These are phyloP conservation scores for Suillus subluteus DNA, from an alignment of 768 basidiomycete genomes.

Conservation along the genomic window DNA sequence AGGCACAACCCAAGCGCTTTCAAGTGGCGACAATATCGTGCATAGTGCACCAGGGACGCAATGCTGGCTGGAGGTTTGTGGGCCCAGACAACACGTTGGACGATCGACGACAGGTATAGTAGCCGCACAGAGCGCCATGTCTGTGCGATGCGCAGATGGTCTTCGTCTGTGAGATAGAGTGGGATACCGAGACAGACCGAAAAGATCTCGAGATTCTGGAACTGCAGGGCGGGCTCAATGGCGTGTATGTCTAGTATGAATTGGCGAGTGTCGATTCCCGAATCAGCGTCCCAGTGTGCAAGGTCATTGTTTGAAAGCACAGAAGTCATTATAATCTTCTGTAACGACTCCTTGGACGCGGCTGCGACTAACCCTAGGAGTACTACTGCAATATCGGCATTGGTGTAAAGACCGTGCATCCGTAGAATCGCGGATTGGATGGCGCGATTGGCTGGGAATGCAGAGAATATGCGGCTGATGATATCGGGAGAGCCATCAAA, in stretches of 20 bases:
- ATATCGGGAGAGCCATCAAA: slow-evolving; percentile 1
- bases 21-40: not conserved
- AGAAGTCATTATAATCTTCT: slow-evolving; percentile 4
- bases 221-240: slow-evolving; percentile 4
- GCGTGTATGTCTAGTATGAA: slow-evolving; percentile 6
- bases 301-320: not conserved
- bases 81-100: not conserved
- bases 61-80: slow-evolving; percentile 2
- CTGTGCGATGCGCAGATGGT: slow-evolving; percentile 1
- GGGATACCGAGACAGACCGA: slow-evolving; percentile 6
- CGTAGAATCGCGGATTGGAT: not conserved
- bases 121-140: slow-evolving; percentile 4
- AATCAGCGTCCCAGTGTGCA: not conserved
- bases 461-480: not conserved
- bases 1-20: slow-evolving; percentile 3
- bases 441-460: not conserved
- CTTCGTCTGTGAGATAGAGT: slow-evolving; percentile 6
- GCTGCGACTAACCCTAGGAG: not conserved
- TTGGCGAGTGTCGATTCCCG: not conserved
- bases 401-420: slow-evolving; percentile 3
- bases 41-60: not conserved
- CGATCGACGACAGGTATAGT: not conserved
- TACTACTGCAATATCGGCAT: not conserved
- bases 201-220: slow-evolving; percentile 3
- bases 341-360: not conserved